Percentiles rank a stretch among this genome's conserved stretches.
Conservation (phyloP, 1,284 basidiomycete genomes). For the Puccinia polysora region DNA sequence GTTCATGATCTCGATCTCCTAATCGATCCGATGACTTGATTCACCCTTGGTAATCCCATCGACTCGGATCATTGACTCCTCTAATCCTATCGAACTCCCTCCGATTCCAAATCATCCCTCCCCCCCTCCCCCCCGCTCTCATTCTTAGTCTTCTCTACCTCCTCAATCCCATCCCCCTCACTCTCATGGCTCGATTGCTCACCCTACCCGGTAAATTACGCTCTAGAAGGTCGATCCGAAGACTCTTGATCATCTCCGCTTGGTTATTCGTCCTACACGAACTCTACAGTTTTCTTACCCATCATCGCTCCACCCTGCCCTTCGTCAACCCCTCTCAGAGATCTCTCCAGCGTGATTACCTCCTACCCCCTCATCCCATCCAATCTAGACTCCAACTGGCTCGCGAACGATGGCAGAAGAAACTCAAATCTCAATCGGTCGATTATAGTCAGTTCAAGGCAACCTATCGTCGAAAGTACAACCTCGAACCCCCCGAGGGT, state of each 20-base stretch:
- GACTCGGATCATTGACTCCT: no score
- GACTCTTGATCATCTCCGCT: conserved; percentile 32
- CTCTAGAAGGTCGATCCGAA: conserved; percentile 40
- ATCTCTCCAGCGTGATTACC: conserved; percentile 12
- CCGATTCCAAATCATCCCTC: no score
- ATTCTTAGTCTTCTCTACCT: no score
- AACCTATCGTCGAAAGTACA: conserved; percentile 29
- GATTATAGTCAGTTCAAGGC: conserved; percentile 25
- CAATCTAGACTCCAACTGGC: conserved; percentile 19
- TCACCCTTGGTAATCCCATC: no score
- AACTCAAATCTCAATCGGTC: conserved; percentile 40
- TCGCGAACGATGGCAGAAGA: conserved; percentile 31
- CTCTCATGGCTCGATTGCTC: conserved; percentile 31
- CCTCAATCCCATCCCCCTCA: no score
- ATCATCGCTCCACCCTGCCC: conserved; percentile 13
- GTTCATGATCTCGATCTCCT: no score
- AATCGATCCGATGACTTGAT: no score
- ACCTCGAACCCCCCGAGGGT: conserved; percentile 34
- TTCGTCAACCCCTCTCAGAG: conserved; percentile 11
- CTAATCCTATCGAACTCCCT: no score
- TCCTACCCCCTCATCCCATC: conserved; percentile 39
- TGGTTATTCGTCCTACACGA: conserved; percentile 42
- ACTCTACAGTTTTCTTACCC: conserved; percentile 32
- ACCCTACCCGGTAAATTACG: conserved; percentile 39
- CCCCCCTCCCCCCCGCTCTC: no score